Evolutionary conservation across 2,329 filamentous ascomycete genomes (phyloP).

Genomic region (Aureobasidium subglaciale): DNA sequence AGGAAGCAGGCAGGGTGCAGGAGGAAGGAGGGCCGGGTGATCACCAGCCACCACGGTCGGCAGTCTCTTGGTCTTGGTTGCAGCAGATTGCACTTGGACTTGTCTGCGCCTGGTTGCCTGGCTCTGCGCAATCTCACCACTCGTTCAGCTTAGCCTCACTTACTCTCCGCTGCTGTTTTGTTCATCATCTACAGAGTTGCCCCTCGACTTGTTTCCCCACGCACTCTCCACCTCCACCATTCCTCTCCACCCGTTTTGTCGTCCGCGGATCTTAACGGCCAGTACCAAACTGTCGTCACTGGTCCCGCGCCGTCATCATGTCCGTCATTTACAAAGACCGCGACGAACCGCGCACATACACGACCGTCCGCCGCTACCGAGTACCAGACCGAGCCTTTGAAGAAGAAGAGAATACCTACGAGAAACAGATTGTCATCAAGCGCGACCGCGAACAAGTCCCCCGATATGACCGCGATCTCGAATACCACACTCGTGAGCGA

Average conservation of each 20-base stretch:
- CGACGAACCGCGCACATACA: constrained; percentile 38
- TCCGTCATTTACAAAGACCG: constrained; percentile 40
- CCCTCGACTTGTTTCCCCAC: constrained; percentile 1
- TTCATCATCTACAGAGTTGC: not conserved
- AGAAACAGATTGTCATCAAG: constrained; percentile 44
- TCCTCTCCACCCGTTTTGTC: not conserved
- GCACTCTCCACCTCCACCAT: constrained; percentile 3
- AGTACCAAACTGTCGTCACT: constrained; percentile 10
- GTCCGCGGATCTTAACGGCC: constrained; percentile 9
- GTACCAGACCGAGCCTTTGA: constrained; percentile 39
- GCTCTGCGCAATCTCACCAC: constrained; percentile 4
- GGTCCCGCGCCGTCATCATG: constrained; percentile 25
- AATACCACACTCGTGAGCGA: constrained; percentile 34
- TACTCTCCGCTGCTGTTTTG: not conserved
- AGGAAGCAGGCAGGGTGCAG: not conserved
- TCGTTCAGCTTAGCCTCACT: not conserved
- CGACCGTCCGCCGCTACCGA: constrained; percentile 55
- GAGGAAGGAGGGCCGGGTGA: not conserved
- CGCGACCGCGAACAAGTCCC: constrained; percentile 22
- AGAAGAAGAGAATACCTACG: constrained; percentile 23
- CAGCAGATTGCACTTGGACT: not conserved
- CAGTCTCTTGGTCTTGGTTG: not conserved
- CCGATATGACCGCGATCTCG: constrained; percentile 22
- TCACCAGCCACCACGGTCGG: constrained; percentile 8
- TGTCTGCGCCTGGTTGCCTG: constrained; percentile 11